phyloP scores from a whole-genome alignment of 2,329 filamentous ascomycete genomes.

The Phaeoacremonium minimum region DNA sequence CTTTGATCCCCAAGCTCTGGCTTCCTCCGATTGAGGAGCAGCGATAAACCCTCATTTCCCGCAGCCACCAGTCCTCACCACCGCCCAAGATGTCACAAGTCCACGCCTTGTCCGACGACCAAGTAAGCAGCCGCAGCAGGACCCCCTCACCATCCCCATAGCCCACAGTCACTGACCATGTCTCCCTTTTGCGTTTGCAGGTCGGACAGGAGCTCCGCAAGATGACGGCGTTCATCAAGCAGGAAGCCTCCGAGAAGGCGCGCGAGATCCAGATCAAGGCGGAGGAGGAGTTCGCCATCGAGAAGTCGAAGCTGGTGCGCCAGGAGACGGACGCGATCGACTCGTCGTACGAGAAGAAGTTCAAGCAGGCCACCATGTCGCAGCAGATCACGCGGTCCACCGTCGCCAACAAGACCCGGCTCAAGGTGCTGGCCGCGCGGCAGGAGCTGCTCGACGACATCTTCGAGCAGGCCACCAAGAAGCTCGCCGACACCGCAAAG shows the following conservation, averaged over 20 bases:
- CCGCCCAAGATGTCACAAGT: conserved; percentile 75
- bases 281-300: conserved; percentile 97
- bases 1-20: too few species aligned
- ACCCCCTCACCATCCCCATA: conserved; percentile 9
- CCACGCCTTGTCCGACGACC: conserved; percentile 95
- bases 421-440: conserved; percentile 79
- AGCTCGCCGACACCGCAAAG: conserved; percentile 62
- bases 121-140: conserved; percentile 56
- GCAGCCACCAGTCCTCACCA: conserved; percentile 12
- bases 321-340: conserved; percentile 94
- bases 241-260: conserved; percentile 95
- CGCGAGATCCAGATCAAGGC: conserved; percentile 97
- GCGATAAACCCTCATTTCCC: conserved; percentile 7
- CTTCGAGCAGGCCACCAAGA: conserved; percentile 75
- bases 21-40: too few species aligned
- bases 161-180: not conserved
- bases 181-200: conserved; percentile 41
- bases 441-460: conserved; percentile 89
- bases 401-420: conserved; percentile 90
- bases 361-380: conserved; percentile 96
- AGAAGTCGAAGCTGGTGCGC: conserved; percentile 97
- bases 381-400: conserved; percentile 98
- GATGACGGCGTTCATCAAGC: conserved; percentile 99
- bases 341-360: conserved; percentile 92
- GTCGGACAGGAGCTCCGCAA: conserved; percentile 98